Base-by-base conservation (phyloP, 2,329 filamentous ascomycete genomes). In the Leptographium radiaticola region DNA sequence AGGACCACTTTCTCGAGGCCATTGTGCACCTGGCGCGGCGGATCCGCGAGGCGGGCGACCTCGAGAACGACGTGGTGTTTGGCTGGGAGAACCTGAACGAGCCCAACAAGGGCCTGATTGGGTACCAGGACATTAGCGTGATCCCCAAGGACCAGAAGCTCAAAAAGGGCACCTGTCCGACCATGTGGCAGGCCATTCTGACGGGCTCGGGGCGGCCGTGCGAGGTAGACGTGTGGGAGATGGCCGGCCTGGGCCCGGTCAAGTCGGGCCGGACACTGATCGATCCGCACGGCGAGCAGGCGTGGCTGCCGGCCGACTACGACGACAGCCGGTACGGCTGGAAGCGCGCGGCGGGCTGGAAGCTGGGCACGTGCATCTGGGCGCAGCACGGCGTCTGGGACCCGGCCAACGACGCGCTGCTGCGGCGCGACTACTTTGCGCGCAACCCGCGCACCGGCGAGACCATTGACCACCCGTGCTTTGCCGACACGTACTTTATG, bases 31-130 rank as follows among this genome's bases (percentile, higher is more conserved):
- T 98, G 9, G 91, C 90, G 0, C 78, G 80, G 65, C 80, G 86
- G 55, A 94, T 98, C 59, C 83, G 89, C 55, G 89, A 97, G 62
- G 90, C 93, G 1, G 90, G 89, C 0, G 90, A 89, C 65, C 74
- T 98, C 13, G 86, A 94, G 64, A 79, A 93, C 59, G 83, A 90
- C 25, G 82, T 93, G 34, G 83, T 98, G 7, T 85, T 97, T 61
- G 93, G 93, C 2, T 98, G 91, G 87, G 93, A 98, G 72, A 95
- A 83, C 63, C 74, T 97, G 68, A 98, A 98, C 64, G 93, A 98
- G 68, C 93, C 93, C 1, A 93, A 94, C 67, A 80, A 87, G 63
- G 91, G 94, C 30, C 75, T 96, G 64, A 81, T 94, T 49, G 90
- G 90, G 13, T 85, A 87, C 64, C 77, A 83, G 56, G 89, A 97